phyloP scores from a whole-genome alignment of 257 asterid genomes.

The Solanum sejunctum region DNA sequence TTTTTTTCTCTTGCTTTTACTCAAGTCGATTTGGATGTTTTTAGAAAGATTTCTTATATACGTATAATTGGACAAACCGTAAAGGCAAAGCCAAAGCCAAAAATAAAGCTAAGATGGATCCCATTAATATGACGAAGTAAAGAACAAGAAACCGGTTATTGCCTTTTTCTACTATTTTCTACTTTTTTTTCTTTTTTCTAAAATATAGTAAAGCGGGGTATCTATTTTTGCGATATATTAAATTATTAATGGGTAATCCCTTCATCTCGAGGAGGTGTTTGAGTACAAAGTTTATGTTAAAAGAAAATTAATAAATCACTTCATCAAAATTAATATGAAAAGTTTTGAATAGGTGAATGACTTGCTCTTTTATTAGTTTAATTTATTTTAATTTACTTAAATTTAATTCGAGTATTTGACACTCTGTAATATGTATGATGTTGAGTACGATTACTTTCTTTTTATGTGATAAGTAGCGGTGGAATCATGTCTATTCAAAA shows the following conservation, averaged over 20 bases:
- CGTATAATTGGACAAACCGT: neutral
- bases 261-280: neutral
- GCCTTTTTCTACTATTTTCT: conserved; percentile 1
- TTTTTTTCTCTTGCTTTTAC: too few species aligned
- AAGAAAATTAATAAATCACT: rapidly evolving
- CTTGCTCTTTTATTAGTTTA: neutral
- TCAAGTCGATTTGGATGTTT: neutral
- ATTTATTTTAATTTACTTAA: neutral
- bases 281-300: neutral
- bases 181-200: neutral
- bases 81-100: neutral
- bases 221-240: neutral
- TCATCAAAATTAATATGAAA: neutral
- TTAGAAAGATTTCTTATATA: neutral
- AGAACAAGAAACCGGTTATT: conserved; percentile 33
- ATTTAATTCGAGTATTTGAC: neutral
- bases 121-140: conserved; percentile 12
- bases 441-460: neutral
- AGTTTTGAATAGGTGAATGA: neutral
- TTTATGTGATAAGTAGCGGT: neutral
- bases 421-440: neutral
- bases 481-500: too few species aligned
- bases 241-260: too few species aligned
- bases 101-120: neutral
- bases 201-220: neutral